Base-by-base conservation (phyloP, 208 protist genomes). In the Jaenimonas drosophilae region DNA sequence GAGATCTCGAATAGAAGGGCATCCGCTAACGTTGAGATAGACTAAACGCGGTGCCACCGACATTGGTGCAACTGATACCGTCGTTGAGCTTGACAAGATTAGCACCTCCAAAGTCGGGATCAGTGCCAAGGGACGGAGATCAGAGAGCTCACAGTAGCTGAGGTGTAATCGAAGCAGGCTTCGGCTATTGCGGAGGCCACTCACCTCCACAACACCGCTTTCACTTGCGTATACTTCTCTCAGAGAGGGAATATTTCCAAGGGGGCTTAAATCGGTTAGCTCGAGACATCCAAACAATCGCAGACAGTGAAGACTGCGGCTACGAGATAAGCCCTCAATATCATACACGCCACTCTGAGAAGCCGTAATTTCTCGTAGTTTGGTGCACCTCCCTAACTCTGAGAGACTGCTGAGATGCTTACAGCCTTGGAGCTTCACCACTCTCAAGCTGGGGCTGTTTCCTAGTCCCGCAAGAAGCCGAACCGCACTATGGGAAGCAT, bases 301-400 rank as follows among this genome's bases (percentile, higher is more conserved):
- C 24, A 57, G 39, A 4, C 42, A 59, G 17, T 47, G 23, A 31
- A 60, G 52, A 11, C 43, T 49, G 37, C 33, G 41, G 38, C 59
- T 60, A n/a, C 31, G 52, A 17, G 41, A 51, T 21, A 60, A 30
- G 2, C 47, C 59, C 7, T n/a, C 38, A 16, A 67, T 16, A 0
- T 54, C 47, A n/a, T 39, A 31, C 34, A 60, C 34, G 47, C 46
- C 47, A 23, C 59, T 60, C 32, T 60, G 59, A 2, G 59, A 67
- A 2, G 59, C 53, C 1, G 52, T 36, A 19, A 56, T 41, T 3
- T 54, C 43, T 19, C 30, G 20, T 29, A 67, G 31, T 12, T 45
- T 12, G 6, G 53, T 40, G 3, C 32, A 21, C 12, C 25, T 2
- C 9, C 52, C 59, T 11, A 67, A 40, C 2, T 46, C 36, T 3